These are phyloP conservation scores for Trametes coccinea DNA, from an alignment of 768 basidiomycete species.

Conservation along the genomic window DNA sequence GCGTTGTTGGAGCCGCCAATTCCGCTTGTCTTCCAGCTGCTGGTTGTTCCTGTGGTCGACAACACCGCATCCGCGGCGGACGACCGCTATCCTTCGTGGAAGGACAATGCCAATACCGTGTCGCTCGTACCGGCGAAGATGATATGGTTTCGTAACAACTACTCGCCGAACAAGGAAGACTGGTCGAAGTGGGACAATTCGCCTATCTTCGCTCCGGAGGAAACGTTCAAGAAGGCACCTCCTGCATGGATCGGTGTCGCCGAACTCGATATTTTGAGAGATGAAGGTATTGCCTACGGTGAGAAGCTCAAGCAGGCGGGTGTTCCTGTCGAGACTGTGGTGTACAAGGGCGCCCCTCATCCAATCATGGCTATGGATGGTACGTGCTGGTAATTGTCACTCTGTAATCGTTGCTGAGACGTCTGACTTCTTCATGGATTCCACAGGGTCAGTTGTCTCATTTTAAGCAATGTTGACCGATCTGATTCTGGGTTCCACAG, in stretches of 20 bases:
- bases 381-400: constrained; percentile 33
- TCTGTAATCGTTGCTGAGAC: background rate
- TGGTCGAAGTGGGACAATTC: constrained; percentile 68
- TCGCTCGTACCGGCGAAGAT: constrained; percentile 65
- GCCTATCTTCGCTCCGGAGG: constrained; percentile 66
- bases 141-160: constrained; percentile 73
- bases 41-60: constrained; percentile 73
- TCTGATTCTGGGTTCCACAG: constrained; percentile 24
- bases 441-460: constrained; percentile 16
- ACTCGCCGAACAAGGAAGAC: constrained; percentile 63
- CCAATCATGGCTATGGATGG: constrained; percentile 77
- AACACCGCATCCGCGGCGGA: constrained; percentile 56
- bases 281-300: constrained; percentile 66
- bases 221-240: constrained; percentile 50
- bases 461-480: background rate
- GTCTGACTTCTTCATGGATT: background rate
- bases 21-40: constrained; percentile 58
- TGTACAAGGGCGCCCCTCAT: constrained; percentile 69
- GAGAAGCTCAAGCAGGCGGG: constrained; percentile 55
- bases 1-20: constrained; percentile 48
- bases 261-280: constrained; percentile 65
- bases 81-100: constrained; percentile 50
- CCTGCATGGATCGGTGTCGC: constrained; percentile 63
- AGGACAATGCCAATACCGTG: constrained; percentile 54
- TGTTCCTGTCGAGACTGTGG: constrained; percentile 51